Evolutionary conservation across 768 basidiomycete species (phyloP).

Genomic region (Boletus tomentosulus): DNA sequence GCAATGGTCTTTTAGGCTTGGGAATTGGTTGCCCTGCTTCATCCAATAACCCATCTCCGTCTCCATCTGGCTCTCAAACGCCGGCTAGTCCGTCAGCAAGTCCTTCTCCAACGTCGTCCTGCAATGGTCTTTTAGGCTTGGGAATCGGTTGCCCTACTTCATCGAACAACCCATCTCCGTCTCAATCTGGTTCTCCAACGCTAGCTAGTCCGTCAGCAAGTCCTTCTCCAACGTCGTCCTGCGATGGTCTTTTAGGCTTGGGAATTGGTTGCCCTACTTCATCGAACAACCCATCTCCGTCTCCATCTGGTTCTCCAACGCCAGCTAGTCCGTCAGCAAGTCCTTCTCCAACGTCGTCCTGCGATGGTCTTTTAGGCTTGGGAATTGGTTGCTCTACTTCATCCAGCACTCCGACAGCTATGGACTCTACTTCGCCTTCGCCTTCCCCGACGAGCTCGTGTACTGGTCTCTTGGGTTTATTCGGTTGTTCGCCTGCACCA

Average conservation of each 20-base stretch:
- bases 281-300: neutral
- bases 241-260: constrained; percentile 2
- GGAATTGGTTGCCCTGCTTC: too few relatives aligned
- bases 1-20: too few relatives aligned
- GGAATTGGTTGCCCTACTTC: neutral
- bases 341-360: neutral
- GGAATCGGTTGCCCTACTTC: too few relatives aligned
- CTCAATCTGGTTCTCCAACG: neutral
- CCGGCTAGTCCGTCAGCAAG: too few relatives aligned
- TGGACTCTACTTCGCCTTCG: neutral
- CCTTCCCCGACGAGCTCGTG: neutral
- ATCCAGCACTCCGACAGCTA: neutral
- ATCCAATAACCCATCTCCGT: too few relatives aligned
- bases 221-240: neutral
- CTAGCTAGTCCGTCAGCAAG: neutral
- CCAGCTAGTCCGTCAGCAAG: constrained; percentile 1
- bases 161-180: neutral
- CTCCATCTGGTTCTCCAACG: neutral
- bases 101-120: neutral
- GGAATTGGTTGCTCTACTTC: constrained; percentile 4
- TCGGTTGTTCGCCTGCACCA: constrained; percentile 14
- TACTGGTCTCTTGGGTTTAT: constrained; percentile 8
- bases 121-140: too few relatives aligned
- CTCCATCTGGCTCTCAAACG: too few relatives aligned
- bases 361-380: constrained; percentile 8